A percentile compares a stretch with the other conserved stretches of the same genome.
These are phyloP conservation scores for Aspergillus hiratsukae DNA, from an alignment of 2,329 filamentous ascomycete genomes.

Conservation along the genomic window DNA sequence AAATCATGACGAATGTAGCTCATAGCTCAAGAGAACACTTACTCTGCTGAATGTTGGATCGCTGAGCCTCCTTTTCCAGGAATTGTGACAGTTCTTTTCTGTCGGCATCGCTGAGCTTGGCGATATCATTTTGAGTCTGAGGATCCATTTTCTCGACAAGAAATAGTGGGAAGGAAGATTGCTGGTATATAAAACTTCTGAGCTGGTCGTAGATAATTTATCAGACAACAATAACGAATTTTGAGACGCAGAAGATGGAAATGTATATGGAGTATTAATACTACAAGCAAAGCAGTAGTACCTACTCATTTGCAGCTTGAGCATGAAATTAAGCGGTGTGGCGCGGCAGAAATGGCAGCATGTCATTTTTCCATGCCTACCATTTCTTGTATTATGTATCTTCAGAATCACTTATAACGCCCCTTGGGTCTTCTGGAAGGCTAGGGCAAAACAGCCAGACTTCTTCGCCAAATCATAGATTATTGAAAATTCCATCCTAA, in stretches of 20 bases:
- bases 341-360: conserved; percentile 1
- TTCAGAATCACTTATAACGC: not conserved
- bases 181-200: not conserved
- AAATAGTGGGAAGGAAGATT: not conserved
- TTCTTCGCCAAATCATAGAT: not conserved
- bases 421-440: not conserved
- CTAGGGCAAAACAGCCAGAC: not conserved
- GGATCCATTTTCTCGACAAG: conserved; percentile 28
- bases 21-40: conserved; percentile 16
- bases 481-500: not conserved
- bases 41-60: conserved; percentile 57
- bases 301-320: not conserved
- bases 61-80: conserved; percentile 78
- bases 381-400: not conserved
- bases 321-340: conserved; percentile 3
- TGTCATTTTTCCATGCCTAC: not conserved
- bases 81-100: conserved; percentile 86
- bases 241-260: not conserved
- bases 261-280: not conserved
- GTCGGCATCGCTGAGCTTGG: conserved; percentile 73
- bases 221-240: not conserved
- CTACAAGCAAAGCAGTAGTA: not conserved
- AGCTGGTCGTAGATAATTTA: not conserved
- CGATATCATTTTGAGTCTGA: conserved; percentile 54
- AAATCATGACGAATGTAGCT: not conserved